Evolutionary conservation across 2,329 filamentous ascomycete species (phyloP).

Genomic region (Cephalotrichum gorgonifer): DNA sequence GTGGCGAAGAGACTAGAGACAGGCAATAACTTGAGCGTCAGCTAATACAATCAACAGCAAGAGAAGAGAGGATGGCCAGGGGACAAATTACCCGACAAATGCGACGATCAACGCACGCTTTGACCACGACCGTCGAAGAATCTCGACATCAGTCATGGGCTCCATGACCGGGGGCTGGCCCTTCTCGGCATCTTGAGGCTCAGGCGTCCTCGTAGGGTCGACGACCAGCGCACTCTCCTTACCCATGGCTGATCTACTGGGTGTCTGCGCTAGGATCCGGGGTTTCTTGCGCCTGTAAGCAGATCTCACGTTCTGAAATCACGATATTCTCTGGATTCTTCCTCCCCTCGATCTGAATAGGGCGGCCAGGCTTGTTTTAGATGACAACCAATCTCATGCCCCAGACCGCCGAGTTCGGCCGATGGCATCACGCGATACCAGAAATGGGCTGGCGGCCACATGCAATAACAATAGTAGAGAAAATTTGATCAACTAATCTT

Average conservation of each 20-base stretch:
- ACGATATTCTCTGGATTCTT: too few relatives aligned
- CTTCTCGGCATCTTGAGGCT: neutral
- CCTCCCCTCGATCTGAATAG: too few relatives aligned
- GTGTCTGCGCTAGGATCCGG: neutral
- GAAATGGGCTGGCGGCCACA: neutral
- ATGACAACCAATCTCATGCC: neutral
- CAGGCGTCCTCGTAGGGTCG: neutral
- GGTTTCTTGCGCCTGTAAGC: neutral
- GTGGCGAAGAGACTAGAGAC: slow-evolving; percentile 17
- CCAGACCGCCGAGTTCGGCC: neutral
- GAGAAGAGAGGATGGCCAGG: neutral
- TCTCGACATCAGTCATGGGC: slow-evolving; percentile 5
- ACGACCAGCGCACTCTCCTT: neutral
- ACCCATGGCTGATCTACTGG: neutral
- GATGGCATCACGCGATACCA: neutral
- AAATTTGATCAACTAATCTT: slow-evolving; percentile 1
- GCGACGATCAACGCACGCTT: slow-evolving; percentile 14
- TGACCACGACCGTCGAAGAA: slow-evolving; percentile 15
- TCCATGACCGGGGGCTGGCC: neutral
- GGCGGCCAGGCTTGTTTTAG: neutral
- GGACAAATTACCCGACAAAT: slow-evolving; percentile 10
- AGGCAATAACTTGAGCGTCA: neutral
- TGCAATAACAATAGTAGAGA: neutral
- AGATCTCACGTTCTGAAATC: neutral
- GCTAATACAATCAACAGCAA: neutral